Conservation (phyloP, 2,329 filamentous ascomycete genomes). For the Ophiostoma triangulosporum region DNA sequence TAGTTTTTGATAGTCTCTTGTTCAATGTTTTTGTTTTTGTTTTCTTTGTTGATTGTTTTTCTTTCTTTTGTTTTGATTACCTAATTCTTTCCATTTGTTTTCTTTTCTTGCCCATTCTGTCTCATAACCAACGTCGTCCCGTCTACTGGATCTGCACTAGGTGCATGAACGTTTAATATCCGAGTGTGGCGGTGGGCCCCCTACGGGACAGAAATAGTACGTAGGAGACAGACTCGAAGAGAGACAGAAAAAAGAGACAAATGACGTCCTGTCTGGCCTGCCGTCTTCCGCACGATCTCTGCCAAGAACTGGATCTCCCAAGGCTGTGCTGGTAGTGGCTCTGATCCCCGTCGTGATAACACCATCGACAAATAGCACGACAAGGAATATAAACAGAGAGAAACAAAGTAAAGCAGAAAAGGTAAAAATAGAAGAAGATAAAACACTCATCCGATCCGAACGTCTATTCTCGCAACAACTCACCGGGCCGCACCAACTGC, state of each 20-base stretch:
- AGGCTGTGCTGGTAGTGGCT: too few species aligned
- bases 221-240: background rate
- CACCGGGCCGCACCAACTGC: too few species aligned
- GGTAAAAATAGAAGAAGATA: background rate
- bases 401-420: background rate
- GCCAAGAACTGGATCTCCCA: too few species aligned
- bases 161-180: slow-evolving; percentile 12
- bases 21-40: too few species aligned
- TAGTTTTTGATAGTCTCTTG: too few species aligned
- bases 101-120: background rate
- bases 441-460: background rate
- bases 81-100: background rate
- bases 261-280: background rate
- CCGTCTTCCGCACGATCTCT: too few species aligned
- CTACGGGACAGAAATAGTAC: background rate
- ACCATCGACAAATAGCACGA: too few species aligned
- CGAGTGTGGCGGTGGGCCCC: slow-evolving; percentile 5
- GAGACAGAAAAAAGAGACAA: background rate
- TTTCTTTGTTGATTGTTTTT: too few species aligned
- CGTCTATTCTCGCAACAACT: too few species aligned
- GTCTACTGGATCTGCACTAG: slow-evolving; percentile 4
- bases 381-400: background rate
- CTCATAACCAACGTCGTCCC: background rate
- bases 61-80: background rate
- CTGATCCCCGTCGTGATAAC: too few species aligned